phyloP scores from a whole-genome alignment of 352 stramenopile species.

The Phytopythium helicoides region DNA sequence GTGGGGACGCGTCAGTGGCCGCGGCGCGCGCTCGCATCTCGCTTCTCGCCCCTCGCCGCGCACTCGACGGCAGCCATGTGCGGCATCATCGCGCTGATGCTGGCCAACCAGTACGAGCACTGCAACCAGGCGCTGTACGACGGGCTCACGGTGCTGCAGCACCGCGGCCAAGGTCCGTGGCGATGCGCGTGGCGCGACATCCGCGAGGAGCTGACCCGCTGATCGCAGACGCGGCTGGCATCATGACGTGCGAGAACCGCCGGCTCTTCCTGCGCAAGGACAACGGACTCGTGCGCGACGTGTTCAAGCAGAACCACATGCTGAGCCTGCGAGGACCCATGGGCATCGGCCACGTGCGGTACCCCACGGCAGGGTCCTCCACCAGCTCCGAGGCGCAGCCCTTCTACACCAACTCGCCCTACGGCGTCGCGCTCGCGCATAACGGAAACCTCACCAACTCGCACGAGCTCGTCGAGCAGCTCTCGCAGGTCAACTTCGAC shows the following conservation, averaged over 20 bases:
- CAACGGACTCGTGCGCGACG: slow-evolving; percentile 97
- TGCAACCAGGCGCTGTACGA: slow-evolving; percentile 96
- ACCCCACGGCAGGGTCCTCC: slow-evolving; percentile 95
- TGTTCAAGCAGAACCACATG: slow-evolving; percentile 99
- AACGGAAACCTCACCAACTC: slow-evolving; percentile 99
- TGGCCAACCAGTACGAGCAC: slow-evolving; percentile 94
- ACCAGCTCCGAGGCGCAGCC: slow-evolving; percentile 93
- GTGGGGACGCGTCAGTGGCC: too few species aligned
- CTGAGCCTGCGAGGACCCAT: slow-evolving; percentile 93
- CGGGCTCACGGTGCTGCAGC: slow-evolving; percentile 97
- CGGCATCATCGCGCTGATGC: slow-evolving; percentile 96
- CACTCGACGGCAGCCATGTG: slow-evolving; percentile 86
- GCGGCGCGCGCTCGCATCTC: too few species aligned
- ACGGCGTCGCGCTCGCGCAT: slow-evolving; percentile 96
- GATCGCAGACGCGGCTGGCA: slow-evolving; percentile 93
- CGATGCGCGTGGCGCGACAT: too few species aligned
- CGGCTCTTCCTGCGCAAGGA: slow-evolving; percentile 97
- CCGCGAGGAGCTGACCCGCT: too few species aligned
- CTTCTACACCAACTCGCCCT: slow-evolving; percentile 99
- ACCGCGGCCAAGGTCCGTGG: slow-evolving; percentile 94
- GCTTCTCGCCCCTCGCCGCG: not conserved
- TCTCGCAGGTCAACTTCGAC: slow-evolving; percentile 92
- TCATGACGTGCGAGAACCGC: slow-evolving; percentile 94
- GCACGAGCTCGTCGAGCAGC: slow-evolving; percentile 90
- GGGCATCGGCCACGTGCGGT: slow-evolving; percentile 97